Evolutionary conservation across 2,329 filamentous ascomycete genomes (phyloP), one percentile per base, ranked within the genome.

Genomic region (Orbilia blumenaviensis): DNA sequence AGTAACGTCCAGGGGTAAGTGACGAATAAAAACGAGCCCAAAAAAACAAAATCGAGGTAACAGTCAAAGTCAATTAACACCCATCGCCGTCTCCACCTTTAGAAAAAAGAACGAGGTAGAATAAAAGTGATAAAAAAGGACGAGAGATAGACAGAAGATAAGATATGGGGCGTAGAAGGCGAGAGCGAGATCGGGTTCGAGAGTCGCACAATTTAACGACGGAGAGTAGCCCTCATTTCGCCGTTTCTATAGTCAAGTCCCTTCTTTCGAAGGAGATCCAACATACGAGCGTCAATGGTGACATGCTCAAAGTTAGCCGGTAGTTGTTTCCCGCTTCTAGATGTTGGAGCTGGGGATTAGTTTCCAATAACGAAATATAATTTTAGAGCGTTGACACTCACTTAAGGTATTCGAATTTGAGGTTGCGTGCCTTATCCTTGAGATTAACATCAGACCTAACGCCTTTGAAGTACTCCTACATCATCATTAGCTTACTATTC

Each of bases 341-440:
- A 12, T 12, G 46, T 38, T 1, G 21, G 2, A n/a, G 50, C 9
- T 21, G 10, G 16, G 0, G 12, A 14, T 56, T 29, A 34, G 56
- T 2, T 38, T 3, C 18, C 16, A 9, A 36, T 14, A 48, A 14
- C 12, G 14, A 38, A 9, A 34, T n/a, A 38, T 9, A 25, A 0
- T 14, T 5, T 5, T 34, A 18, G 12, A 14, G 16, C 1, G 41
- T 25, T 21, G 18, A 7, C 16, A 52, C 69, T 63, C n/a, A 75
- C 71, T 60, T 67, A 6, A 75, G 38, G 5, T 21, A 41, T 3
- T 42, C 27, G 14, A 58, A 64, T 29, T 75, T 75, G 1, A 75
- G 7, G 21, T 75, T 75, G 2, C 71, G 23, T 0, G 71, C 71
- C n/a, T 75, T 75, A 29, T 75, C 71, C 16, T 75, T 75, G 1